Evolutionary conservation across 2,329 filamentous ascomycete species (phyloP).

Genomic region (Aspergillus cejpii): DNA sequence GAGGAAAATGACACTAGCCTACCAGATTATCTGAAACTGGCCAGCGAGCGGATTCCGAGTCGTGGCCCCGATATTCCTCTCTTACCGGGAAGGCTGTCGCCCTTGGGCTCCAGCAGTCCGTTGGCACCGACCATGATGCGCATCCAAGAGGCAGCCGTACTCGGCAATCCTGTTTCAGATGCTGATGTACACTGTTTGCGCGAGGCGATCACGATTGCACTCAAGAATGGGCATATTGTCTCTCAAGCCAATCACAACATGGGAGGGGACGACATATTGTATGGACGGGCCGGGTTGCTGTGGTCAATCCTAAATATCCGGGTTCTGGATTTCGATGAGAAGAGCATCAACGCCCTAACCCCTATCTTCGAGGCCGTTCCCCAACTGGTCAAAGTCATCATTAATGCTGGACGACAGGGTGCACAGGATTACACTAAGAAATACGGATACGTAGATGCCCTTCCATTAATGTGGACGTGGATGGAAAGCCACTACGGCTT

Average conservation of each 20-base stretch:
- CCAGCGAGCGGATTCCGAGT: conserved; percentile 24
- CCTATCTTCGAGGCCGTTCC: conserved; percentile 27
- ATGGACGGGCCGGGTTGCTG: conserved; percentile 35
- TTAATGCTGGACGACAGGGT: conserved; percentile 31
- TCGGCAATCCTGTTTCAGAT: conserved; percentile 18
- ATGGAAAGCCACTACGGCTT: conserved; percentile 32
- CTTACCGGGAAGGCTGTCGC: conserved; percentile 28
- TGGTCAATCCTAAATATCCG: conserved; percentile 34
- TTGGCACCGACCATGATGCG: conserved; percentile 20
- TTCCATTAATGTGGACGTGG: conserved; percentile 40
- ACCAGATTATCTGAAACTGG: conserved; percentile 23
- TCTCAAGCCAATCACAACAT: conserved; percentile 22
- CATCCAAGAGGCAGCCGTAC: conserved; percentile 14
- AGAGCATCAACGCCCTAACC: conserved; percentile 15
- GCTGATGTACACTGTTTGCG: conserved; percentile 27
- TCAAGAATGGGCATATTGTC: conserved; percentile 25
- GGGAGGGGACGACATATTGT: conserved; percentile 37
- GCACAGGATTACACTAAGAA: conserved; percentile 25
- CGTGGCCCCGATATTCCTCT: conserved; percentile 22
- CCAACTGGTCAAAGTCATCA: conserved; percentile 27
- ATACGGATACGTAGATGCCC: conserved; percentile 25
- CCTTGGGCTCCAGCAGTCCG: conserved; percentile 29
- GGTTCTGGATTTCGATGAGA: conserved; percentile 18
- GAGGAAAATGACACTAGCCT: conserved; percentile 8
- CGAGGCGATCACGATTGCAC: conserved; percentile 25